Conservation (phyloP, 495 filamentous ascomycete genomes). For the Neurospora hispaniola region DNA sequence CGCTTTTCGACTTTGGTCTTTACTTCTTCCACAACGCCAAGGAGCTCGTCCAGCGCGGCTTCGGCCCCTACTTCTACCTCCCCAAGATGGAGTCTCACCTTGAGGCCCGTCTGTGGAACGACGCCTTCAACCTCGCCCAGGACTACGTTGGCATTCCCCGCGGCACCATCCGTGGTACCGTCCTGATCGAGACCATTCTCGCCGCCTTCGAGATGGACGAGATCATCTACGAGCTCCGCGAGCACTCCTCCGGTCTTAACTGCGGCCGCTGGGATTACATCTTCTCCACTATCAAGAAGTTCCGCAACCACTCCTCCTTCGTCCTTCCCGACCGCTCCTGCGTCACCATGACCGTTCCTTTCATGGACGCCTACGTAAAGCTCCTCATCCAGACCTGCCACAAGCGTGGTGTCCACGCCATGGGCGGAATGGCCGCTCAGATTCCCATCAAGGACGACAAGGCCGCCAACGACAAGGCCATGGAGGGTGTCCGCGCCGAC, state of each 20-base stretch:
- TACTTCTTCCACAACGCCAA: slow-evolving; percentile 99
- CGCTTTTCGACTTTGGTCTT: slow-evolving; percentile 94
- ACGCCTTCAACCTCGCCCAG: slow-evolving; percentile 94
- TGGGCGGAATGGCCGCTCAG: slow-evolving; percentile 99
- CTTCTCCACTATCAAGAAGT: slow-evolving; percentile 99
- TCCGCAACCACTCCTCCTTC: slow-evolving; percentile 87
- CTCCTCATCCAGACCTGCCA: slow-evolving; percentile 97
- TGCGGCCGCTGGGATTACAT: slow-evolving; percentile 99
- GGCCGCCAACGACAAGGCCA: slow-evolving; percentile 82
- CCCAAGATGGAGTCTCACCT: slow-evolving; percentile 99
- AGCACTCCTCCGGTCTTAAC: slow-evolving; percentile 94
- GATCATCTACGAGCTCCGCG: slow-evolving; percentile 98
- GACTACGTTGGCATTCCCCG: slow-evolving; percentile 82
- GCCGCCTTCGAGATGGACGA: slow-evolving; percentile 99
- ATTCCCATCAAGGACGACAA: slow-evolving; percentile 96
- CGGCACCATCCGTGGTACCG: slow-evolving; percentile 90
- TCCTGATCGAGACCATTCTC: slow-evolving; percentile 95
- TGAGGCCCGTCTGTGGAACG: slow-evolving; percentile 96
- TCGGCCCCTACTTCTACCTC: slow-evolving; percentile 97
- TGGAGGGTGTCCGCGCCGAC: slow-evolving; percentile 87
- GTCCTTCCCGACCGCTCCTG: slow-evolving; percentile 83
- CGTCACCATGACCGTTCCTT: slow-evolving; percentile 97
- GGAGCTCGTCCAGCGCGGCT: slow-evolving; percentile 72
- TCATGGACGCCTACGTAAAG: slow-evolving; percentile 96
- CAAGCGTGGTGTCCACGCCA: slow-evolving; percentile 87